A percentile compares a stretch with the other conserved stretches of the same genome.
Conservation (phyloP, 768 basidiomycete genomes). For the Mycena sanguinolenta region DNA sequence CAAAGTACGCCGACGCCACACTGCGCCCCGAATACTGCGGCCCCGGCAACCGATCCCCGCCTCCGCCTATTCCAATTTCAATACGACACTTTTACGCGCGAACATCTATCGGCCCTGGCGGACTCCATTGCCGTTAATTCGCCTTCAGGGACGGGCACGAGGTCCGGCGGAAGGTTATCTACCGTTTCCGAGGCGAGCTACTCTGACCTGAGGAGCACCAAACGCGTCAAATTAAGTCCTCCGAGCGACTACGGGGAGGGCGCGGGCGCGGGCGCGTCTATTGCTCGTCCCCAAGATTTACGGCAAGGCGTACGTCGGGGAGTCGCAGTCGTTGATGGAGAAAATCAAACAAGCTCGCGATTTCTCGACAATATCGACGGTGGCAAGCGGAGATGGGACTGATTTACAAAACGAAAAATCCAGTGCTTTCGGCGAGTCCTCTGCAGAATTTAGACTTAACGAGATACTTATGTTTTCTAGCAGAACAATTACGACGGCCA, state of each 20-base stretch:
- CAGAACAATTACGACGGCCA: constrained; percentile 48
- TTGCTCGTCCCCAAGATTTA: constrained; percentile 62
- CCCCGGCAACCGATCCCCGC: constrained; percentile 74
- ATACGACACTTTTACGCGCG: constrained; percentile 96
- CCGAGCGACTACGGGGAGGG: constrained; percentile 69
- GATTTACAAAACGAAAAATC: constrained; percentile 28
- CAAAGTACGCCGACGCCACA: constrained; percentile 71
- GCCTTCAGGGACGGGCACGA: constrained; percentile 69
- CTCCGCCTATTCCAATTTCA: constrained; percentile 92
- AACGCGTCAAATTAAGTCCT: constrained; percentile 85
- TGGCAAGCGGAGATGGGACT: constrained; percentile 51
- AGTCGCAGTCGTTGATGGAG: constrained; percentile 83
- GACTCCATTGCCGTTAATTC: constrained; percentile 93
- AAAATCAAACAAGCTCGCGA: constrained; percentile 84
- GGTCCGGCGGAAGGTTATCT: constrained; percentile 59
- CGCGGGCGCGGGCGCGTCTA: constrained; percentile 58
- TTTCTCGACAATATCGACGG: constrained; percentile 81
- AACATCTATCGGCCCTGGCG: constrained; percentile 93
- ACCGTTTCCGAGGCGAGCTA: constrained; percentile 62
- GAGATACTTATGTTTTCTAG: not conserved
- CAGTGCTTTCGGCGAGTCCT: constrained; percentile 40
- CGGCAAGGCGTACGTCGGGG: constrained; percentile 82
- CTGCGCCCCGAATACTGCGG: constrained; percentile 42
- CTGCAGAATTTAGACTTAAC: not conserved
- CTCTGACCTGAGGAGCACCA: constrained; percentile 78